phyloP scores from a whole-genome alignment of 116 monocot genomes.

The Zostera marina region DNA sequence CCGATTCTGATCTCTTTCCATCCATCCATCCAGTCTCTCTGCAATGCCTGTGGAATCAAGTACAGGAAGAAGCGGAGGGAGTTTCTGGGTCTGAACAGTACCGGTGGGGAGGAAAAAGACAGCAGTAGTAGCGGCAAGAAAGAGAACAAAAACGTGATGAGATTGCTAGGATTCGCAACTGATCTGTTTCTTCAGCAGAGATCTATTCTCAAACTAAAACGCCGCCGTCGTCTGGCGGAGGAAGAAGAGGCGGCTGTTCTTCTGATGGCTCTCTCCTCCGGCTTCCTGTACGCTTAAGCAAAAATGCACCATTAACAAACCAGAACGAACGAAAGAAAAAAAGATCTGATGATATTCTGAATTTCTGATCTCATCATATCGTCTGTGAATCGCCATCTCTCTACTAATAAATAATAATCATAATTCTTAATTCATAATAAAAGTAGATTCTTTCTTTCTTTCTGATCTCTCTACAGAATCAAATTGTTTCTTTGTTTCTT shows the following conservation, averaged over 20 bases:
- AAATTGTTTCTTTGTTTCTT: no score
- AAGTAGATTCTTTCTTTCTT: no score
- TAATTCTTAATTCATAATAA: no score
- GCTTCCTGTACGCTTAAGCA: constrained; percentile 16
- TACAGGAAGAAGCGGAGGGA: constrained; percentile 41
- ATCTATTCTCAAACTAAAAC: constrained; percentile 9
- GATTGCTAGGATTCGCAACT: constrained; percentile 9
- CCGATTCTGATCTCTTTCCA: not conserved
- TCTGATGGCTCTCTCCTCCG: constrained; percentile 60
- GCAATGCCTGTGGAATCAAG: constrained; percentile 52
- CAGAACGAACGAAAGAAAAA: no score
- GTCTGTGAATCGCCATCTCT: no score
- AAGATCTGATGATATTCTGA: no score
- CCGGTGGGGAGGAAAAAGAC: constrained; percentile 4
- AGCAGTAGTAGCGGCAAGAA: not conserved
- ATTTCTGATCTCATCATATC: no score
- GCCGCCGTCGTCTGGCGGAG: constrained; percentile 16
- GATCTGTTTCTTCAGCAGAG: constrained; percentile 11
- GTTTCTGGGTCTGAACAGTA: constrained; percentile 6
- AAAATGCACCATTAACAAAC: no score
- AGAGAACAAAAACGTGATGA: constrained; percentile 4
- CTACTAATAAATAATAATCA: no score
- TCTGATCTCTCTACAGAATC: no score
- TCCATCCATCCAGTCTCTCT: constrained; percentile 25
- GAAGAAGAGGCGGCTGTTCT: constrained; percentile 62